Percentiles rank a stretch among this genome's conserved stretches.
phyloP scores from a whole-genome alignment of 257 asterid genomes.

The Lycium ferocissimum region DNA sequence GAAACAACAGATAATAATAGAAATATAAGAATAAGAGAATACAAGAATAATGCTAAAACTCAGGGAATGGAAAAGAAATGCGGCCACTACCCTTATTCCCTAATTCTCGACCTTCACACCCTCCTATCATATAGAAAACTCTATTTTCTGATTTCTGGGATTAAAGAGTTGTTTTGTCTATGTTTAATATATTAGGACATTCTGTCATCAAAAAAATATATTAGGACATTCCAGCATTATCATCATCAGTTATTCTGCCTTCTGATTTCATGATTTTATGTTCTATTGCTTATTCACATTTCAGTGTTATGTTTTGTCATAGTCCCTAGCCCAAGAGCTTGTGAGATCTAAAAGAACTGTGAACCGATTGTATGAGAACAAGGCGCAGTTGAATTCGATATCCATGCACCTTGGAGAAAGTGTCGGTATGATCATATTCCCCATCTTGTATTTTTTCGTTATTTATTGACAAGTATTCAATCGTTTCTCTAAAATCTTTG shows the following conservation, averaged over 20 bases:
- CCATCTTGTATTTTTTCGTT: neutral
- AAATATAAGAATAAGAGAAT: too few relatives aligned
- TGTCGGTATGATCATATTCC: constrained; percentile 63
- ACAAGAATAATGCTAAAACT: too few relatives aligned
- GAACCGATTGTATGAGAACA: constrained; percentile 85
- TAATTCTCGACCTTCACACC: too few relatives aligned
- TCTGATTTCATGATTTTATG: neutral
- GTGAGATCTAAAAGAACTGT: constrained; percentile 87
- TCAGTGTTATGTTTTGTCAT: constrained; percentile 10
- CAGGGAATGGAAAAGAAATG: too few relatives aligned
- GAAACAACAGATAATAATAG: too few relatives aligned
- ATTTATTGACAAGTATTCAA: neutral
- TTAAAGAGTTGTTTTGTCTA: neutral
- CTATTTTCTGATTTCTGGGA: neutral
- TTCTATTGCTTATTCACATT: neutral
- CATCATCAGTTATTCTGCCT: neutral
- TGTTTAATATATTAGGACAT: neutral
- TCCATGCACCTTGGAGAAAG: constrained; percentile 99
- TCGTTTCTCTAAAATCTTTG: neutral
- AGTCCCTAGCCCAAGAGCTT: constrained; percentile 92
- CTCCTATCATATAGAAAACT: neutral
- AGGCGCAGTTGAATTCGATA: constrained; percentile 91
- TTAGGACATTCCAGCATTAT: neutral
- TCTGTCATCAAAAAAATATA: too few relatives aligned
- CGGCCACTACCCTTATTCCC: too few relatives aligned